These are phyloP conservation scores for Kodamaea sp. DNA, from an alignment of 1,139 yeast genomes.

Conservation along the genomic window DNA sequence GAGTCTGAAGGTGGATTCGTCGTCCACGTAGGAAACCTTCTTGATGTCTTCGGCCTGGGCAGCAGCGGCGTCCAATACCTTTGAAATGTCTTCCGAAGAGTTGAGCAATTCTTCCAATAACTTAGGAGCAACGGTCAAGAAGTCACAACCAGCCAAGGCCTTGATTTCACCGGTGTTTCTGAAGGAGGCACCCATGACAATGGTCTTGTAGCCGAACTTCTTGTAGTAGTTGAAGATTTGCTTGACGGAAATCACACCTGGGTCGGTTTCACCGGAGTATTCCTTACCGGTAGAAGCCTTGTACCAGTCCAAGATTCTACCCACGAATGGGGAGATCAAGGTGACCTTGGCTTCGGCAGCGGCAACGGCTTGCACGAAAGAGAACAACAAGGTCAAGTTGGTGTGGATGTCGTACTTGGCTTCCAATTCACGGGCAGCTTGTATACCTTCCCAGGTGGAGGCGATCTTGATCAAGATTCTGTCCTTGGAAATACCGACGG, in stretches of 20 bases:
- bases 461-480: slow-evolving; percentile 95
- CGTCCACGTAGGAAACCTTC: slow-evolving; percentile 79
- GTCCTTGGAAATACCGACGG: slow-evolving; percentile 81
- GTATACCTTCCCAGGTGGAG: slow-evolving; percentile 99
- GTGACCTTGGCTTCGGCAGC: slow-evolving; percentile 98
- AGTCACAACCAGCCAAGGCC: slow-evolving; percentile 97
- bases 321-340: slow-evolving; percentile 97
- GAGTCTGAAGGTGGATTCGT: slow-evolving; percentile 91
- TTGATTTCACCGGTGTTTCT: slow-evolving; percentile 96
- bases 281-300: slow-evolving; percentile 91
- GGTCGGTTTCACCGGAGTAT: slow-evolving; percentile 81
- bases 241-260: slow-evolving; percentile 94
- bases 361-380: slow-evolving; percentile 97
- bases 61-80: slow-evolving; percentile 70
- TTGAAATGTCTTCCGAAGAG: slow-evolving; percentile 78
- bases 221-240: slow-evolving; percentile 95
- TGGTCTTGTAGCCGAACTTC: slow-evolving; percentile 93
- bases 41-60: slow-evolving; percentile 52
- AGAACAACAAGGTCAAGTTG: slow-evolving; percentile 93
- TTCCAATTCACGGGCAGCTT: slow-evolving; percentile 96
- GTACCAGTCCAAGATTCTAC: slow-evolving; percentile 99
- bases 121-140: slow-evolving; percentile 92
- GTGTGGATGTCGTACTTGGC: slow-evolving; percentile 87
- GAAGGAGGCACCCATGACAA: slow-evolving; percentile 99
- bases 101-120: slow-evolving; percentile 85